phyloP scores from a whole-genome alignment of 2,329 filamentous ascomycete species.

The Dothistroma septosporum region DNA sequence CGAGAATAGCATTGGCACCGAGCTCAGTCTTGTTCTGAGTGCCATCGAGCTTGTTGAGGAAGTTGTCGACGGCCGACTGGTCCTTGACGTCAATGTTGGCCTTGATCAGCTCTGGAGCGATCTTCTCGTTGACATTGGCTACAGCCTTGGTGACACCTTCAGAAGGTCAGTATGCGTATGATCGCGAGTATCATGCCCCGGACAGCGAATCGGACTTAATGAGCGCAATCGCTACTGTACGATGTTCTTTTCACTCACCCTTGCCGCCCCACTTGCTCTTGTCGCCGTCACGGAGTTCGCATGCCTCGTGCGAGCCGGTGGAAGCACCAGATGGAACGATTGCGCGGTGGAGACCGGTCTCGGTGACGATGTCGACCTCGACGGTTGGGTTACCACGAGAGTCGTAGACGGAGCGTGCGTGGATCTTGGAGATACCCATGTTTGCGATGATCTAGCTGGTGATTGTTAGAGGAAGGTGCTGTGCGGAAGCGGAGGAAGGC shows the following conservation, averaged over 20 bases:
- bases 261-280: constrained; percentile 53
- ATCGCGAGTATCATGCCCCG: not conserved
- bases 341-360: constrained; percentile 93
- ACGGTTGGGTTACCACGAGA: constrained; percentile 97
- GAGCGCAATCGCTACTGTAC: not conserved
- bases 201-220: not conserved
- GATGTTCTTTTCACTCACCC: constrained; percentile 33
- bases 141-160: constrained; percentile 53
- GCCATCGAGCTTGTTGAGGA: constrained; percentile 54
- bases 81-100: constrained; percentile 53
- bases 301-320: constrained; percentile 61
- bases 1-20: constrained; percentile 58
- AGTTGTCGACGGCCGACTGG: constrained; percentile 51
- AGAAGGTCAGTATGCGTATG: not conserved
- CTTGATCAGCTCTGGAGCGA: constrained; percentile 54
- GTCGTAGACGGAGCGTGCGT: constrained; percentile 83
- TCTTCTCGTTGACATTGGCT: constrained; percentile 52
- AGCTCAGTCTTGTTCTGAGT: constrained; percentile 57
- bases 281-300: constrained; percentile 53
- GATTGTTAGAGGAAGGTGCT: constrained; percentile 1
- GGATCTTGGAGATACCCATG: constrained; percentile 66
- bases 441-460: constrained; percentile 36
- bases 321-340: constrained; percentile 97
- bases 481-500: not conserved
- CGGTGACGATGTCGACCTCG: constrained; percentile 94